Evolutionary conservation across 148 eudicot genomes (phyloP), one percentile per base, ranked within the genome.

Genomic region (Chenopodium formosanum): DNA sequence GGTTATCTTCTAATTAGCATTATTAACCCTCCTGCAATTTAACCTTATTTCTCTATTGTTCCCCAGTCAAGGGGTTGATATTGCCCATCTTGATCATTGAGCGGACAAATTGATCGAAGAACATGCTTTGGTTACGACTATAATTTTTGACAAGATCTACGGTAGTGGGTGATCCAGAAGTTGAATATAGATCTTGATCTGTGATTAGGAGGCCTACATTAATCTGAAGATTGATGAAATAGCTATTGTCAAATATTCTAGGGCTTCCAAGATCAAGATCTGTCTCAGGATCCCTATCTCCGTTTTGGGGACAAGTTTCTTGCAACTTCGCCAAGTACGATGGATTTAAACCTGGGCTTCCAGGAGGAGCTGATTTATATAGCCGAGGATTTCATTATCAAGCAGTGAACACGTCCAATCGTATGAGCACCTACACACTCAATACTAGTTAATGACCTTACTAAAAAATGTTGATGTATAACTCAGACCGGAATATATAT

Each of bases 11-110:
- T 67, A 67, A 67, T 67, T 29, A 29, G 40, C 22, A 67, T 31
- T 67, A 27, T 67, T 67, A 13, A 31, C 20, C 71, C 31, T 67
- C 71, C 71, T 67, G 10, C 71, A 67, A 67, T 67, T 67, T 1
- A 4, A 13, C 31, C 71, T 13, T 29, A 67, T 29, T 37, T 31
- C 71, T 0, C 71, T 22, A 29, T 67, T 16, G 22, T 31, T 67
- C 5, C 5, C 71, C 22, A 11, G 71, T 67, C 71, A 29, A 67
- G 8, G 71, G 71, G 31, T 29, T 29, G 40, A 67, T 67, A 31
- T 67, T 67, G 37, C 71, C 71, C 71, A 67, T 67, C 29, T 67
- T 67, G 40, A 27, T 67, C 71, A 67, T 67, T 0, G 71, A 67
- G 20, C 13, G n/a, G 27, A 14, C 44, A 13, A 67, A 67, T 8